A percentile compares a stretch with the other conserved stretches of the same genome.
phyloP scores from a whole-genome alignment of 768 basidiomycete species.

The Mycena olivaceomarginata region DNA sequence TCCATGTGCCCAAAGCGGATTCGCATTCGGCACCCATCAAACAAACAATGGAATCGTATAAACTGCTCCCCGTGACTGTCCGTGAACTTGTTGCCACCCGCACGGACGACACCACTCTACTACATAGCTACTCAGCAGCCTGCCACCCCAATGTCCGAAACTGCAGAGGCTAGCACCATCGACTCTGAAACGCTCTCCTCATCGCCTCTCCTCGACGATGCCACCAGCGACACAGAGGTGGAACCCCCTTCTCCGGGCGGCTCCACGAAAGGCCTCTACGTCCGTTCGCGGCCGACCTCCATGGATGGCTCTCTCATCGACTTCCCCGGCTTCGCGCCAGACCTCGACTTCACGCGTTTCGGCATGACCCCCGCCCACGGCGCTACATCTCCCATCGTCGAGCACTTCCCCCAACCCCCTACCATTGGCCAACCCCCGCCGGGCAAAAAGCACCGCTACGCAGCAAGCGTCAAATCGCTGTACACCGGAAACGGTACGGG shows the following conservation, averaged over 20 bases:
- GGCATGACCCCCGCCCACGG: background rate
- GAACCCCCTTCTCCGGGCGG: slow-evolving; percentile 1
- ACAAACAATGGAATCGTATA: too few species aligned
- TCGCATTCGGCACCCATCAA: too few species aligned
- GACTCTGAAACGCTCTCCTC: background rate
- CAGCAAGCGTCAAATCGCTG: slow-evolving; percentile 1
- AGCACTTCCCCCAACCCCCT: background rate
- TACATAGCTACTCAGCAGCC: too few species aligned
- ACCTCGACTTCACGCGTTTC: background rate
- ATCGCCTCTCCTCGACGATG: background rate
- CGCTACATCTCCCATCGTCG: background rate
- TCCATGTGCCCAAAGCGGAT: too few species aligned
- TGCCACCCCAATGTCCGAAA: background rate
- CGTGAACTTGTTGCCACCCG: too few species aligned
- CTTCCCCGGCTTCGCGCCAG: slow-evolving; percentile 1
- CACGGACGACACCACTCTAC: too few species aligned
- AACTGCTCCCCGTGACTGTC: too few species aligned
- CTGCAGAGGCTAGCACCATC: background rate
- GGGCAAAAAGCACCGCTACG: slow-evolving; percentile 3
- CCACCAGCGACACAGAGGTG: slow-evolving; percentile 7
- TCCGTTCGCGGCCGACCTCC: slow-evolving; percentile 27
- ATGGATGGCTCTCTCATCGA: slow-evolving; percentile 14
- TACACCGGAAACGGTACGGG: slow-evolving; percentile 7
- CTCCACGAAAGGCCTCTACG: slow-evolving; percentile 17
- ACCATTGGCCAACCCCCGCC: background rate